These are phyloP conservation scores for Botrytis hyacinthi DNA, from an alignment of 2,329 filamentous ascomycete genomes.

Conservation along the genomic window DNA sequence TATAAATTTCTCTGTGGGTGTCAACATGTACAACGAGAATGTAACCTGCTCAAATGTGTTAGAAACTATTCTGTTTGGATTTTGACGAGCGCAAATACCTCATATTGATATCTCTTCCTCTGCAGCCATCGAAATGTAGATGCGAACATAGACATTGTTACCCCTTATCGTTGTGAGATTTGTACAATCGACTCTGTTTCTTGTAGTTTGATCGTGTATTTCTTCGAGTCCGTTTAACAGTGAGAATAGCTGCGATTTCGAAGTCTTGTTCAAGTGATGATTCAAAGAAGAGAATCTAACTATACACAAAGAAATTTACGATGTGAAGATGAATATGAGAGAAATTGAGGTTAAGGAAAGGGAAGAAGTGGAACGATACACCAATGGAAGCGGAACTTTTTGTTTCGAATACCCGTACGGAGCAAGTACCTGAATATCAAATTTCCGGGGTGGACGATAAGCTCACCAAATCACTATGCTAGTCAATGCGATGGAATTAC, in stretches of 20 bases:
- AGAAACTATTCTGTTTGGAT: conserved; percentile 13
- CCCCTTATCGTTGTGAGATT: conserved; percentile 14
- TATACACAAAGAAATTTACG: neutral
- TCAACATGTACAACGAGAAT: conserved; percentile 95
- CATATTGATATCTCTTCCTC: conserved; percentile 96
- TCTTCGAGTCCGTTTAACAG: neutral
- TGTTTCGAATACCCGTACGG: neutral
- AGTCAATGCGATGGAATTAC: conserved; percentile 10
- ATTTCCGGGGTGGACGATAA: conserved; percentile 8
- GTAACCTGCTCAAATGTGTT: conserved; percentile 91
- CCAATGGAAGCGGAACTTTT: neutral
- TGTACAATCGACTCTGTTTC: neutral
- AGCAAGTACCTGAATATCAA: conserved; percentile 9
- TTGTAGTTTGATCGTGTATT: neutral
- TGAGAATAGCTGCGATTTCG: neutral
- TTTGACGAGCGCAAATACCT: conserved; percentile 43
- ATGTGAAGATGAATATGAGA: neutral
- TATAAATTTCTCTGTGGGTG: conserved; percentile 91
- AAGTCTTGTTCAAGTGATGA: neutral
- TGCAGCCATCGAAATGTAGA: conserved; percentile 76
- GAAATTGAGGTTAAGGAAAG: neutral
- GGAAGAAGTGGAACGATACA: neutral
- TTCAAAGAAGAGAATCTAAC: neutral
- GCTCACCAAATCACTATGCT: neutral
- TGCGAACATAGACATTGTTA: conserved; percentile 38